A percentile compares a stretch with the other conserved stretches of the same genome.
Evolutionary conservation across 306 rosid genomes (phyloP).

Genomic region (Prunus fruticosa): DNA sequence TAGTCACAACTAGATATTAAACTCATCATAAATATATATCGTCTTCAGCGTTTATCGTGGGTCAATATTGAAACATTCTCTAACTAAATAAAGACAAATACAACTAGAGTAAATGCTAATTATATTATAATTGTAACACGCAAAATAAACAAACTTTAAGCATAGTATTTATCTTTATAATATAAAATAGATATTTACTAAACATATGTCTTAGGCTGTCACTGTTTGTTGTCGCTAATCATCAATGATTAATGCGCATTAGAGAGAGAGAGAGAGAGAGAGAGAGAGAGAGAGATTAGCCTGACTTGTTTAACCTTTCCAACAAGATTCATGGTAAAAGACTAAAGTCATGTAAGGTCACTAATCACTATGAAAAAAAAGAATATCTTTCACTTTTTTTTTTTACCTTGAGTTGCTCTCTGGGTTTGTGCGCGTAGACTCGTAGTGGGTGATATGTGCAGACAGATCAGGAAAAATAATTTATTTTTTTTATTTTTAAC

Average conservation of each 20-base stretch:
- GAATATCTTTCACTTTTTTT: neutral
- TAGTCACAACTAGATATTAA: too few species aligned
- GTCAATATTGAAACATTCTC: rapidly evolving
- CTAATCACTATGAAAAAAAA: too few species aligned
- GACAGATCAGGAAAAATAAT: neutral
- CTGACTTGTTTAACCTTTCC: neutral
- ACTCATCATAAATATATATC: too few species aligned
- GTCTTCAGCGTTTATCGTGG: rapidly evolving
- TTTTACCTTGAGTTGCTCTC: neutral
- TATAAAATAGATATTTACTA: neutral
- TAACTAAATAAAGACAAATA: too few species aligned
- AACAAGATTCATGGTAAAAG: neutral
- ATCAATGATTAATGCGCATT: slow-evolving; percentile 20
- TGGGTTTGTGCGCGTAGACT: neutral
- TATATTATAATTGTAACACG: too few species aligned
- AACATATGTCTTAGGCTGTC: neutral
- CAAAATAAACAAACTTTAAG: too few species aligned
- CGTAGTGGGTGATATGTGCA: slow-evolving; percentile 1
- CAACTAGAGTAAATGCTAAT: too few species aligned
- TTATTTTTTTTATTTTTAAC: neutral
- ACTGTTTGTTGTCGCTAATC: slow-evolving; percentile 21
- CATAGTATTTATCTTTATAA: neutral
- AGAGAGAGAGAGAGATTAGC: neutral
- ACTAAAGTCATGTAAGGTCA: neutral
- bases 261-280: neutral